Base-by-base conservation (phyloP, 176 grass and related monocot genomes). In the Oryza meyeriana region DNA sequence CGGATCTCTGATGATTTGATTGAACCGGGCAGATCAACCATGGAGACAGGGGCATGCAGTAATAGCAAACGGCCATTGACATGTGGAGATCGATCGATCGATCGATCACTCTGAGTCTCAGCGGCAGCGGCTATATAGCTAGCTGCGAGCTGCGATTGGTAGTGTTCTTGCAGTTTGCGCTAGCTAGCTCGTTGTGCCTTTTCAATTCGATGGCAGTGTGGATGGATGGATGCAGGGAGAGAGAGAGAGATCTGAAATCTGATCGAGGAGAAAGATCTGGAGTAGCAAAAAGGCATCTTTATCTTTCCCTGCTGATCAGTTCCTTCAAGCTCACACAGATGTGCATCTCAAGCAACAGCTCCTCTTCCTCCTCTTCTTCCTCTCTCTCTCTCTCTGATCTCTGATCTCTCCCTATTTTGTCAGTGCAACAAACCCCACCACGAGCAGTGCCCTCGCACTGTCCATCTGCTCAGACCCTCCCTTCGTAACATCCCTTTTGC, bases 271-370 rank as follows among this genome's bases (percentile, higher is more conserved):
- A 30, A 10, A 14, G 59, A 82, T 86, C 83, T 82, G 79, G 9
- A 74, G 79, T 50, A 44, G 79, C 84, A 69, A 79, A 90, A 90
- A 83, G 74, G 79, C 74, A 82, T 86, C 84, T 86, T 86, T 90
- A 68, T 79, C 68, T 74, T 62, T 73, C 66, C 24, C 40, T 50
- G 83, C 31, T 50, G 83, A 82, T 74, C 67, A 83, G 84, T 90
- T 85, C 81, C 81, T 87, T 89, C 71, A 85, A 79, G 47, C 39
- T 84, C 42, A 89, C 87, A 90, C 79, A 83, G 74, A 86, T 86
- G 88, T 66, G 83, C 83, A 36, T 72, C 69, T 50, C 44, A 70
- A 81, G 85, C 81, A 82, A 91, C 82, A n/a, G 2, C 18, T 30
- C 12, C 66, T 5, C 25, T 6, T 58, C 20, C 52, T 18, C 16